Base-by-base conservation (phyloP, 768 basidiomycete genomes). In the Tremella yokohamensis region DNA sequence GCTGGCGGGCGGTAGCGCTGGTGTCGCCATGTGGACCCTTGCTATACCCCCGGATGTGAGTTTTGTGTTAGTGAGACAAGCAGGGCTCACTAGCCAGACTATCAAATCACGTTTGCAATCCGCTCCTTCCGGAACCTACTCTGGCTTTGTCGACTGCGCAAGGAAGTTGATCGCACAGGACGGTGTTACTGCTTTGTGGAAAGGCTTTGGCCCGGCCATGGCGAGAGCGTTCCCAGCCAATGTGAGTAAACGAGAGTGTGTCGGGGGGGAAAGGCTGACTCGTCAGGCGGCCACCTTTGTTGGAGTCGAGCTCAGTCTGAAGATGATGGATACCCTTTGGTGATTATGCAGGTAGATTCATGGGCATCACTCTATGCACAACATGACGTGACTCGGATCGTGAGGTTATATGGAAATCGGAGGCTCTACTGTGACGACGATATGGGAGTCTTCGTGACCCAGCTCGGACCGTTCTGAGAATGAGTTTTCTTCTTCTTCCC, bases 141-240 rank as follows among this genome's bases (percentile, higher is more conserved):
- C 85, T 44, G 94, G 96, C 16, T 82, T 98, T 70, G 68, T 96
- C 55, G 96, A 99, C 76, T 99, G 96, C 70, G 83, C 87, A 38
- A 81, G 87, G 54, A 96, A 98, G 79, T 89, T 91, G 8, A 88
- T 98, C 64, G 88, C 89, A 6, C 83, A 81, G 51, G 92, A 96
- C 76, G 96, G 96, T 42, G 81, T 89, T 16, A 72, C 64, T 11
- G 93, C 94, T 1, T 80, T 99, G 9, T 99, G 92, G 90, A 98
- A 88, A 78, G 96, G 96, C 9, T 90, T 99, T 73, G 93, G 90
- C 47, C 96, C 94, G 15, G 96, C 96, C 16, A 97, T 98, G 94
- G 73, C 61, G 4, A 63, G 92, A 84, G 93, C 93, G 40, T 94
- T 96, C 84, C 93, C 93, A 12, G 93, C 93, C 24, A 98, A 98